phyloP scores from a whole-genome alignment of 805 yeast species.

The Pichia gijzeniarum region DNA sequence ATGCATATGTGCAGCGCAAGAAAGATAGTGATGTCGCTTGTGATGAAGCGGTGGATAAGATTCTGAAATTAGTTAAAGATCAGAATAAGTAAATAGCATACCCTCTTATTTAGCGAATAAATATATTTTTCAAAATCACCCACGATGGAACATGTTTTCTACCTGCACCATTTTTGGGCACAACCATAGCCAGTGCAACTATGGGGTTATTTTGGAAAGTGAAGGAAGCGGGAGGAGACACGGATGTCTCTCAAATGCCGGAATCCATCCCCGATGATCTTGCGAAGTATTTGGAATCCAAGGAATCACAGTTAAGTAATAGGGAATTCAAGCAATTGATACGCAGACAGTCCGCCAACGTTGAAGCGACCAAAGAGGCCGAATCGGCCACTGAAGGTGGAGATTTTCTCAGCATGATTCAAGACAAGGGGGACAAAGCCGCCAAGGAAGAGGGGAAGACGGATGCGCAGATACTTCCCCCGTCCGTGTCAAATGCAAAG shows the following conservation, averaged over 20 bases:
- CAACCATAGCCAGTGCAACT: too few species aligned
- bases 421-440: background rate
- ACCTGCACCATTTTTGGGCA: too few species aligned
- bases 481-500: constrained; percentile 1
- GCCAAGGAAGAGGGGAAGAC: background rate
- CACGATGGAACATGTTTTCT: too few species aligned
- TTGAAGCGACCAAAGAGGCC: constrained; percentile 3
- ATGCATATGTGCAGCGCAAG: constrained; percentile 8
- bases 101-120: too few species aligned
- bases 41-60: background rate
- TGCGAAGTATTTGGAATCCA: constrained; percentile 20
- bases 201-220: constrained; percentile 17
- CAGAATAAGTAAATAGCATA: too few species aligned
- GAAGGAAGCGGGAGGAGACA: background rate
- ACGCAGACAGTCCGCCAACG: constrained; percentile 11
- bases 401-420: constrained; percentile 4
- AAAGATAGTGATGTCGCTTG: background rate
- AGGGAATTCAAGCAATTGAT: constrained; percentile 27
- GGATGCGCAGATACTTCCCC: constrained; percentile 9
- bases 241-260: background rate
- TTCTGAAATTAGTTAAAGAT: background rate
- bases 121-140: too few species aligned
- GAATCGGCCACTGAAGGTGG: constrained; percentile 1
- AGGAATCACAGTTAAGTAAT: constrained; percentile 26
- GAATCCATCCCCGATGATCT: constrained; percentile 22